Percentiles rank a stretch among this genome's conserved stretches.
Conservation (phyloP, 257 asterid genomes). For the Lycium ferocissimum region DNA sequence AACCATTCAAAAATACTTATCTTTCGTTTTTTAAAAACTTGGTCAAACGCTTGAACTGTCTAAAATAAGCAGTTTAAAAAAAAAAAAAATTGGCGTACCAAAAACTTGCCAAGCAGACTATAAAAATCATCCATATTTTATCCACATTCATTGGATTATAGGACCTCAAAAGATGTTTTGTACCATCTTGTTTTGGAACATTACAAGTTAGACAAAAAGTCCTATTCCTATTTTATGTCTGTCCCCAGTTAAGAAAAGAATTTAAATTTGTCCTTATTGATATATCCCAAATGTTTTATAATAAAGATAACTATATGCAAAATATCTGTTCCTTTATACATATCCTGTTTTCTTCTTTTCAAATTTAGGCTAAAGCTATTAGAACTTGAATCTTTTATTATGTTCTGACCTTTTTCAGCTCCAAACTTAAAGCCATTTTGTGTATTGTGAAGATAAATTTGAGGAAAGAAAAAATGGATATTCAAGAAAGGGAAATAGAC, state of each 20-base stretch:
- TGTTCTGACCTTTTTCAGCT: not conserved
- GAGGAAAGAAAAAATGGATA: not conserved
- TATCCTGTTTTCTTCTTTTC: too few species aligned
- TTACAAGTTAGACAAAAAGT: not conserved
- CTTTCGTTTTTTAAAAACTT: not conserved
- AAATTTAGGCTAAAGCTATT: too few species aligned
- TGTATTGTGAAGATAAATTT: not conserved
- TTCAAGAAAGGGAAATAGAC: constrained; percentile 4
- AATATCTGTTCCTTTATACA: too few species aligned
- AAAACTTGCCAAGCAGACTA: not conserved
- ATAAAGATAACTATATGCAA: too few species aligned
- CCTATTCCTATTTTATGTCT: not conserved
- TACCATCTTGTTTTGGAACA: not conserved
- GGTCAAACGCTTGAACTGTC: not conserved
- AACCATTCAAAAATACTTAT: not conserved
- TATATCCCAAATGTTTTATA: too few species aligned
- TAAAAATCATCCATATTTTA: not conserved
- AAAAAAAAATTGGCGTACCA: not conserved
- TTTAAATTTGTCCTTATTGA: not conserved
- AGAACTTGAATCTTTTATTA: too few species aligned
- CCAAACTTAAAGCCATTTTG: not conserved
- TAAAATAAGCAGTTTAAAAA: not conserved
- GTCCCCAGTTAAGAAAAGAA: not conserved
- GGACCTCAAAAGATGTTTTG: not conserved
- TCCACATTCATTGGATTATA: not conserved